Conservation (phyloP, 176 grass and related monocot species). For the Aegilops longissima region DNA sequence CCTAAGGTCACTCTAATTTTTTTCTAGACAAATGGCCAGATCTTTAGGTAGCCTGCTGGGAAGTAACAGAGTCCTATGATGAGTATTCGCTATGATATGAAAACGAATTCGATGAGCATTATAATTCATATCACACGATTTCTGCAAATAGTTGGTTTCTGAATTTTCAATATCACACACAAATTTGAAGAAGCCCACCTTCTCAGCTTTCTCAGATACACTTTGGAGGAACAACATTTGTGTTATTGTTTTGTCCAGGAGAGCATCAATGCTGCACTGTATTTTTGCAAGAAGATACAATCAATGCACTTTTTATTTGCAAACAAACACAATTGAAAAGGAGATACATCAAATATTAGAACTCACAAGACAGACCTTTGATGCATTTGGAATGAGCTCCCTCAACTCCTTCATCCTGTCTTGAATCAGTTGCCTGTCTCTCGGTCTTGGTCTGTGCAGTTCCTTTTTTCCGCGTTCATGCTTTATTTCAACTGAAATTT, state of each 20-base stretch:
- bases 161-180: not conserved
- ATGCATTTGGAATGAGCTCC: conserved; percentile 66
- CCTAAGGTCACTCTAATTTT: not conserved
- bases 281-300: conserved; percentile 37
- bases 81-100: conserved; percentile 5
- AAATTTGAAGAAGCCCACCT: conserved; percentile 36
- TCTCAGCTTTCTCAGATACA: conserved; percentile 63
- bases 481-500: conserved; percentile 46
- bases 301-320: not conserved
- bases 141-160: not conserved
- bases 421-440: conserved; percentile 82
- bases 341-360: not conserved
- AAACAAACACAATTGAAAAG: conserved; percentile 11
- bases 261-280: conserved; percentile 83
- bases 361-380: conserved; percentile 47
- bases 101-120: not conserved
- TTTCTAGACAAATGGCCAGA: not conserved
- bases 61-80: not conserved
- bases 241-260: conserved; percentile 64
- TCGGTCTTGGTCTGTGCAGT: conserved; percentile 55
- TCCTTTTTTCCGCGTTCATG: conserved; percentile 36
- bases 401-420: conserved; percentile 75
- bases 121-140: not conserved
- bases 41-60: not conserved
- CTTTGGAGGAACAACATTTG: conserved; percentile 71